Percentiles rank a stretch among this genome's conserved stretches.
Evolutionary conservation across 2,329 filamentous ascomycete genomes (phyloP).

Genomic region (Lachnellula cervina): DNA sequence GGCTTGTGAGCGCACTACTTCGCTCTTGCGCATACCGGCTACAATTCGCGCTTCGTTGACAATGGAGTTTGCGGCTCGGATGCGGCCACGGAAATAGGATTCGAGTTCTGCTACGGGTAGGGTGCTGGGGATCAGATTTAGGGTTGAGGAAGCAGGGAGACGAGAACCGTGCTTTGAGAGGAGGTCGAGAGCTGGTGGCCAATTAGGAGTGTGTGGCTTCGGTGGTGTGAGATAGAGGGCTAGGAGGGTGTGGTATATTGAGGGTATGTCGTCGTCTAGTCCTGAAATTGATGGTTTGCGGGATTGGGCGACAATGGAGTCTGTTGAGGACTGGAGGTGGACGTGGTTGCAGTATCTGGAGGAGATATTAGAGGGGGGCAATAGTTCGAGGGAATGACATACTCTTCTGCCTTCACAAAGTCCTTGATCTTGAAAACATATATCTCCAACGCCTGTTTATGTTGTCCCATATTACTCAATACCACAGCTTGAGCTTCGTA

Average conservation of each 20-base stretch:
- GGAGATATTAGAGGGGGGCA: slow-evolving; percentile 14
- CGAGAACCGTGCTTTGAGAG: slow-evolving; percentile 91
- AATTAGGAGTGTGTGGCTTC: slow-evolving; percentile 64
- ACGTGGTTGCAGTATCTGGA: slow-evolving; percentile 81
- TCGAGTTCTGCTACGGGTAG: slow-evolving; percentile 76
- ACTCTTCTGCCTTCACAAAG: slow-evolving; percentile 90
- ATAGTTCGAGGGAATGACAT: slow-evolving; percentile 32
- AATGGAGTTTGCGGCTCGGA: slow-evolving; percentile 76
- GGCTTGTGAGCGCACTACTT: slow-evolving; percentile 73
- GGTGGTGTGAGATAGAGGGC: slow-evolving; percentile 84
- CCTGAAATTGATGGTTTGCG: slow-evolving; percentile 39
- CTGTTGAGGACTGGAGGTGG: slow-evolving; percentile 55
- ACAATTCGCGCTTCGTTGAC: slow-evolving; percentile 78
- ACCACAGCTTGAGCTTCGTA: slow-evolving; percentile 88
- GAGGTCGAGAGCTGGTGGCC: slow-evolving; percentile 75
- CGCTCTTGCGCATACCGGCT: slow-evolving; percentile 69
- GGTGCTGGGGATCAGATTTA: slow-evolving; percentile 77
- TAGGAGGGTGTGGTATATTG: slow-evolving; percentile 88
- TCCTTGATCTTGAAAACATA: slow-evolving; percentile 93
- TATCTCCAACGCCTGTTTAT: slow-evolving; percentile 93
- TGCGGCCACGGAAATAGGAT: slow-evolving; percentile 87
- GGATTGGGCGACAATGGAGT: slow-evolving; percentile 31
- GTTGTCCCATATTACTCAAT: slow-evolving; percentile 89
- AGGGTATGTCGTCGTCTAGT: slow-evolving; percentile 53
- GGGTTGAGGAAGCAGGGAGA: slow-evolving; percentile 78